Conservation (phyloP, 306 rosid genomes). For the Urtica urens region DNA sequence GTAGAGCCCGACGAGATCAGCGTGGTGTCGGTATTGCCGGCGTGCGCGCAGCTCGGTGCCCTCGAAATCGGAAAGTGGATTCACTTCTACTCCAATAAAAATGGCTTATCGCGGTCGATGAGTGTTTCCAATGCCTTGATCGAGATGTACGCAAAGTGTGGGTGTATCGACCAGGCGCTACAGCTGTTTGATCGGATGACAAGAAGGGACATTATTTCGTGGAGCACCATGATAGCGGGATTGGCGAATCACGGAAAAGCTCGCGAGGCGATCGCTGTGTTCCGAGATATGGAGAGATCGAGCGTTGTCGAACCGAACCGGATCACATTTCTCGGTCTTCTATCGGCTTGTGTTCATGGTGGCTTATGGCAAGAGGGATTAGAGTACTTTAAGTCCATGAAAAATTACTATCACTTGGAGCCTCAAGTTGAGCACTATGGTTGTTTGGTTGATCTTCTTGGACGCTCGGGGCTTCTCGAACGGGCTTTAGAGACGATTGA, state of each 20-base stretch:
- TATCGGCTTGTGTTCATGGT: slow-evolving; percentile 66
- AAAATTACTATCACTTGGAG: slow-evolving; percentile 18
- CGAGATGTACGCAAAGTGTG: slow-evolving; percentile 80
- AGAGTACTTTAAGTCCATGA: slow-evolving; percentile 48
- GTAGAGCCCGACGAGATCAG: slow-evolving; percentile 67
- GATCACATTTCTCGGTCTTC: slow-evolving; percentile 57
- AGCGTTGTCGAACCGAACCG: slow-evolving; percentile 45
- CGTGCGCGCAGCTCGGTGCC: slow-evolving; percentile 73
- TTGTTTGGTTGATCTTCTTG: slow-evolving; percentile 76
- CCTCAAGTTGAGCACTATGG: slow-evolving; percentile 71
- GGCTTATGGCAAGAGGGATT: slow-evolving; percentile 63
- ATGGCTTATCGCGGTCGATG: slow-evolving; percentile 22
- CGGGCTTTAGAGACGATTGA: slow-evolving; percentile 44
- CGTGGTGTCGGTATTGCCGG: slow-evolving; percentile 53
- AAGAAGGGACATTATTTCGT: slow-evolving; percentile 58
- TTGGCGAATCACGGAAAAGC: slow-evolving; percentile 62
- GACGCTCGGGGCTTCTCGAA: slow-evolving; percentile 49
- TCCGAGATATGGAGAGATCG: slow-evolving; percentile 43
- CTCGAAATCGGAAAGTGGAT: slow-evolving; percentile 83
- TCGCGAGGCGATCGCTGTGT: slow-evolving; percentile 43
- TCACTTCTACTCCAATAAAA: slow-evolving; percentile 45
- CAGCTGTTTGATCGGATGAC: slow-evolving; percentile 38
- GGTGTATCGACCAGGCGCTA: slow-evolving; percentile 51
- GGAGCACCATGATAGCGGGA: slow-evolving; percentile 77
- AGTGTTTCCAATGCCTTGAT: slow-evolving; percentile 53